These are phyloP conservation scores for Silene noctiflora DNA, from an alignment of 179 eudicot species.

Conservation along the genomic window DNA sequence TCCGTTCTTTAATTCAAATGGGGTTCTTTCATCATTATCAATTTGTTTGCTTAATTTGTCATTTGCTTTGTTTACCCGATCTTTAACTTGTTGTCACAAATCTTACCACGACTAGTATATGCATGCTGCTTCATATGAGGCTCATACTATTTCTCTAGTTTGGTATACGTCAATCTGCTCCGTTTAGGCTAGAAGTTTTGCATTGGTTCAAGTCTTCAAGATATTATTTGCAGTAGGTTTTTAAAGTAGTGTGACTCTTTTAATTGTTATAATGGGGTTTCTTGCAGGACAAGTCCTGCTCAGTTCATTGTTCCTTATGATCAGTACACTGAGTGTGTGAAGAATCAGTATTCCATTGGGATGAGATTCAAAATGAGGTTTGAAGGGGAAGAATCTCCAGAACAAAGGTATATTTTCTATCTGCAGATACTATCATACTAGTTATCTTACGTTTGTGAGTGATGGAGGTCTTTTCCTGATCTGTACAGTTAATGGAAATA, in stretches of 20 bases:
- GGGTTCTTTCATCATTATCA: background rate
- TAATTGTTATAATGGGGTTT: slow-evolving; percentile 8
- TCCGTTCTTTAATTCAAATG: too few relatives aligned
- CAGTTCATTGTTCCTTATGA: slow-evolving; percentile 86
- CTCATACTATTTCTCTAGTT: background rate
- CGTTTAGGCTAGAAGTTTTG: background rate
- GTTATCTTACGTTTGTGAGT: background rate
- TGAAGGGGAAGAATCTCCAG: slow-evolving; percentile 99
- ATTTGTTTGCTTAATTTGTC: background rate
- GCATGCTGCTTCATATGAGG: background rate
- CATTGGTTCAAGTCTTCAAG: background rate
- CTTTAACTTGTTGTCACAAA: too few relatives aligned
- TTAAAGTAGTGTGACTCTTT: slow-evolving; percentile 3
- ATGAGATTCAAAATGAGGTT: slow-evolving; percentile 98
- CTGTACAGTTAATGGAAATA: background rate
- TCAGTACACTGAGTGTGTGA: slow-evolving; percentile 74
- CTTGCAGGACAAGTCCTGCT: slow-evolving; percentile 88
- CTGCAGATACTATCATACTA: background rate
- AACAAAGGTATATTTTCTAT: slow-evolving; percentile 59
- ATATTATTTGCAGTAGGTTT: background rate
- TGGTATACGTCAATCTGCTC: background rate
- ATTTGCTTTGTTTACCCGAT: background rate
- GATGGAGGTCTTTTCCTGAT: background rate
- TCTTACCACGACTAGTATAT: too few relatives aligned
- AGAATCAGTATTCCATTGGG: slow-evolving; percentile 74